Evolutionary conservation across 768 basidiomycete species (phyloP).

Genomic region (Xerocomellus chrysenteron): DNA sequence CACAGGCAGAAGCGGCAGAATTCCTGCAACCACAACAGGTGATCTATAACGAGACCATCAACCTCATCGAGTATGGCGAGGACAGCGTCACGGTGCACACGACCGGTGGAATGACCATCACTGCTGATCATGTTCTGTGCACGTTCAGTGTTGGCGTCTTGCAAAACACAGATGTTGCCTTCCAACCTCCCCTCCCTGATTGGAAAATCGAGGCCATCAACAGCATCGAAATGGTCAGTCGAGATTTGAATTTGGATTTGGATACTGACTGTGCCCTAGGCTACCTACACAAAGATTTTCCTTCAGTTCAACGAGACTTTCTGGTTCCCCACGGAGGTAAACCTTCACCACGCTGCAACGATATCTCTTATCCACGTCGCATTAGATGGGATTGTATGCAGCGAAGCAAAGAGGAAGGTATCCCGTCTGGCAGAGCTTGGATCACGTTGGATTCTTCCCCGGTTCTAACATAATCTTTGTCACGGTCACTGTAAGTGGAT

Average conservation of each 20-base stretch:
- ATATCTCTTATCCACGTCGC: neutral
- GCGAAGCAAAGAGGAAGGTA: constrained; percentile 57
- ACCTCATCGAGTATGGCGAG: constrained; percentile 44
- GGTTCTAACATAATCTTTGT: constrained; percentile 50
- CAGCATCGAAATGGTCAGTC: constrained; percentile 54
- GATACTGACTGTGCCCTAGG: constrained; percentile 26
- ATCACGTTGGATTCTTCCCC: constrained; percentile 55
- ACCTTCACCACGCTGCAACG: neutral
- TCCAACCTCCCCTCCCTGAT: constrained; percentile 53
- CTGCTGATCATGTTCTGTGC: constrained; percentile 58
- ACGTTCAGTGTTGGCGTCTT: constrained; percentile 73
- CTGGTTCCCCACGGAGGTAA: constrained; percentile 51
- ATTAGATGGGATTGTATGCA: constrained; percentile 50
- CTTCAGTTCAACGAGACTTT: constrained; percentile 60
- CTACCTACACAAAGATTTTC: constrained; percentile 69
- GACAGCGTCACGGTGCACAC: constrained; percentile 50
- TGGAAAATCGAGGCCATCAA: constrained; percentile 68
- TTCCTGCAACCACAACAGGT: constrained; percentile 52
- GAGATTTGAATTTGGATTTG: neutral
- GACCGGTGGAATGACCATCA: constrained; percentile 40
- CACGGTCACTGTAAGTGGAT: constrained; percentile 23
- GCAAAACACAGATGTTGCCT: constrained; percentile 59
- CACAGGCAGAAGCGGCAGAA: constrained; percentile 55
- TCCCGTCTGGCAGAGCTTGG: constrained; percentile 67
- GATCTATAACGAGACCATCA: constrained; percentile 51